Base-by-base conservation (phyloP, 1,139 yeast genomes). In the Debaryomycetaceae sp. region DNA sequence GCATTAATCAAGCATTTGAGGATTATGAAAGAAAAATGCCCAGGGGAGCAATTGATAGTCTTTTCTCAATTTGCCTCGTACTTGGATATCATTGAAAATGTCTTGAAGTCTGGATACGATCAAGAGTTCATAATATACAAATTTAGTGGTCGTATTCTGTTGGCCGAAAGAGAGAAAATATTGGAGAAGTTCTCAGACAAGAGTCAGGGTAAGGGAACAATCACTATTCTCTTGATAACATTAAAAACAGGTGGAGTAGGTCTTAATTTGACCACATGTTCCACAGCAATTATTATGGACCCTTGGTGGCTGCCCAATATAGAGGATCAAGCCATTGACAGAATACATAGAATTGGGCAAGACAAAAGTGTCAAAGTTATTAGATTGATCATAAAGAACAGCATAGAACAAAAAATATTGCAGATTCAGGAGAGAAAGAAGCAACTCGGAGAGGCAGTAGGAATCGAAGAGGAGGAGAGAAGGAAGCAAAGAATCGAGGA, bases 261-360 rank as follows among this genome's bases (percentile, higher is more conserved):
- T 0, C 72, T 93, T 51, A 93, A 93, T 58, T 69, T 93, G 49
- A 91, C 96, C 0, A 81, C 84, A 40, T 97, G 98, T 0, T 84
- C 88, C 0, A 76, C 81, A 38, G 98, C 96, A 6, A 90, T 84
- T 57, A 76, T 93, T 80, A 87, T 93, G 91, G 98, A 93, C 58
- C 98, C 98, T 0, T 93, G 97, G 95, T 93, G 98, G 98, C 87
- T 95, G 24, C 96, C 89, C 38, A 89, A 96, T 45, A 82, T 88
- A 37, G 98, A 93, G 58, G 89, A 88, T 38, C 98, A 93, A 63
- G 98, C 98, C 0, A 89, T 93, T 52, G 98, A 93, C 64, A 78
- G 98, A 57, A 79, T 93, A 24, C 98, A 93, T 59, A 76, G 98
- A 52, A 87, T 93, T 62, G 98, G 98, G 0, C 98, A 93, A 60